These are phyloP conservation scores for Chenopodium quinoa DNA, from an alignment of 148 eudicot species.

Conservation along the genomic window DNA sequence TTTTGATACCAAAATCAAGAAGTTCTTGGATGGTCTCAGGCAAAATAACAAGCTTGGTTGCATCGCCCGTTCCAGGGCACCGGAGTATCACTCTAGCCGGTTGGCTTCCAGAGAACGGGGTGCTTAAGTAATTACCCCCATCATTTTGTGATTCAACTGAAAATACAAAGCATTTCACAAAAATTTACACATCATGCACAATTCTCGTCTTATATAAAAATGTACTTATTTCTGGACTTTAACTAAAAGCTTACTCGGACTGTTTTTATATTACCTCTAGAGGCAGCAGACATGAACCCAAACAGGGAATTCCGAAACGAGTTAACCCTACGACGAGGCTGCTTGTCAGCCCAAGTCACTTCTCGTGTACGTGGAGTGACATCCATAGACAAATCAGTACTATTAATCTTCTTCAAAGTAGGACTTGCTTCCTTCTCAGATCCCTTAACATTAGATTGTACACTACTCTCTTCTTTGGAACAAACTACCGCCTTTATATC, in stretches of 20 bases:
- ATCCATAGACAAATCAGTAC: constrained; percentile 38
- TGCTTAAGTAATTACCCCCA: constrained; percentile 14
- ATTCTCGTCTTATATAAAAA: not conserved
- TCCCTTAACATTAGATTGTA: constrained; percentile 9
- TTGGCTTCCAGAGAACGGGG: constrained; percentile 20
- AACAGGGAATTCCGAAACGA: constrained; percentile 57
- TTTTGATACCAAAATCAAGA: constrained; percentile 48
- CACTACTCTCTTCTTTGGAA: constrained; percentile 26
- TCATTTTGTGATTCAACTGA: constrained; percentile 36
- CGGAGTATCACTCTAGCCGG: constrained; percentile 48
- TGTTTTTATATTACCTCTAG: constrained; percentile 34
- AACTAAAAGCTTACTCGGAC: no score
- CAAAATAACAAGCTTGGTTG: constrained; percentile 40
- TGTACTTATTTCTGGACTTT: not conserved
- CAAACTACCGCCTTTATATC: constrained; percentile 51
- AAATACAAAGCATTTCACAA: not conserved
- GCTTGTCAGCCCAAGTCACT: constrained; percentile 30
- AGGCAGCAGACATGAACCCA: constrained; percentile 57
- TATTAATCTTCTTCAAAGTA: constrained; percentile 38
- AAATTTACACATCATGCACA: no score
- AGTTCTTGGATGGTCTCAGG: constrained; percentile 66
- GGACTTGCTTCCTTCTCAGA: constrained; percentile 26
- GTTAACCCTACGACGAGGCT: constrained; percentile 36
- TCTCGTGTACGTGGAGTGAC: constrained; percentile 28
- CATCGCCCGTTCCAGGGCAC: constrained; percentile 41